These are phyloP conservation scores for Vanrija humicola DNA, from an alignment of 1,284 basidiomycete species.

Conservation along the genomic window DNA sequence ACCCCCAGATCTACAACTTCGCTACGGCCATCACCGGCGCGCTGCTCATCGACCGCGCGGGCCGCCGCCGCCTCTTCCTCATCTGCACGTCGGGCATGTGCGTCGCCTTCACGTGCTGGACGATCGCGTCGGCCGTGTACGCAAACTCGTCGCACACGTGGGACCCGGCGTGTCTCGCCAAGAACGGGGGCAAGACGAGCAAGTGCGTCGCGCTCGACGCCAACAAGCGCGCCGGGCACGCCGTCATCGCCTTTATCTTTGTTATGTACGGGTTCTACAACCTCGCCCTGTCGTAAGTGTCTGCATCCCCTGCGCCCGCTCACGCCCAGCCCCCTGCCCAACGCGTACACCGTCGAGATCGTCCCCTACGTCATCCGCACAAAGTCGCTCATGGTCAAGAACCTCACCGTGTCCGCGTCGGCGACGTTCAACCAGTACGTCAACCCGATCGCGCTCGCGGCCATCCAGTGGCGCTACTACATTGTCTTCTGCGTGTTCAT, in stretches of 20 bases:
- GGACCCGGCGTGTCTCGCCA: neutral
- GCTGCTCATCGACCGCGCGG: constrained; percentile 24
- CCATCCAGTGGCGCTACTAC: constrained; percentile 31
- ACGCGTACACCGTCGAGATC: constrained; percentile 59
- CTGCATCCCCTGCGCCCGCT: neutral
- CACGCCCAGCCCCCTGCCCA: constrained; percentile 65
- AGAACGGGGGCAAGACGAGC: neutral
- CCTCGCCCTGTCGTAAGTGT: constrained; percentile 7
- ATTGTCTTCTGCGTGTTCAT: constrained; percentile 55
- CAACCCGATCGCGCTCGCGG: constrained; percentile 67
- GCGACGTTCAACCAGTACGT: constrained; percentile 75
- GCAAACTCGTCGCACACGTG: constrained; percentile 23
- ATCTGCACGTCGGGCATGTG: constrained; percentile 48
- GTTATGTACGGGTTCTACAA: constrained; percentile 43
- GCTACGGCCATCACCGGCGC: constrained; percentile 34
- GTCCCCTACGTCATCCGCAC: constrained; percentile 64
- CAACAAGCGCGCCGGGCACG: neutral
- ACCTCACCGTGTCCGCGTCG: constrained; percentile 15
- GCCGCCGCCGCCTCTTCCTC: constrained; percentile 46
- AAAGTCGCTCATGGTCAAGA: constrained; percentile 52
- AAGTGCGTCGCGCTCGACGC: neutral
- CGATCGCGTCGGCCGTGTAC: constrained; percentile 62
- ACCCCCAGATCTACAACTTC: constrained; percentile 47
- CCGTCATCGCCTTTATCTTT: constrained; percentile 11
- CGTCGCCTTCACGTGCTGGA: constrained; percentile 61